A percentile compares a stretch with the other conserved stretches of the same genome.
phyloP scores from a whole-genome alignment of 73 alveolate genomes.

The Tetrahymena borealis region DNA sequence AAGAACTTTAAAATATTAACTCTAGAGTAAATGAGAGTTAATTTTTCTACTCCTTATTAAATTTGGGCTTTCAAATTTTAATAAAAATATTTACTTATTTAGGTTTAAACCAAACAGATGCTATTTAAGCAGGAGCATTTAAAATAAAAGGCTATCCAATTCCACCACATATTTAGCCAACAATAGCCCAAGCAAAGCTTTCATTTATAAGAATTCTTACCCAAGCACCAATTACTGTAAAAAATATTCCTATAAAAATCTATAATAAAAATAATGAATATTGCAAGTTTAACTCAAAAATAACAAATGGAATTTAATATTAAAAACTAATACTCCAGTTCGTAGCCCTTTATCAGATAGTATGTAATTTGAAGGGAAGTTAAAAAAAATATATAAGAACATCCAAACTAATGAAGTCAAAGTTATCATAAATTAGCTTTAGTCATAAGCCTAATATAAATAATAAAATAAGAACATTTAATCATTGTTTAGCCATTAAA shows the following conservation, averaged over 20 bases:
- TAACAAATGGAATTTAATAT: background rate
- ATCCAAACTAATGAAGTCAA: slow-evolving; percentile 23
- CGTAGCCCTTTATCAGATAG: slow-evolving; percentile 37
- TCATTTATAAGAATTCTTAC: background rate
- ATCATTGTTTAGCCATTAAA: background rate
- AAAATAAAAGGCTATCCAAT: slow-evolving; percentile 79
- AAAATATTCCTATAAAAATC: slow-evolving; percentile 6
- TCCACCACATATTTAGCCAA: slow-evolving; percentile 55
- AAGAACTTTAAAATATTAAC: no score
- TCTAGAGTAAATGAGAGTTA: no score
- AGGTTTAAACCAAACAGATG: slow-evolving; percentile 82
- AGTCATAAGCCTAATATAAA: slow-evolving; percentile 2
- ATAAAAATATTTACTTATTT: slow-evolving; percentile 36
- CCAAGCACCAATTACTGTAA: slow-evolving; percentile 12
- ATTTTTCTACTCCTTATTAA: no score
- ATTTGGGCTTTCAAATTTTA: background rate
- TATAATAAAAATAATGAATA: background rate
- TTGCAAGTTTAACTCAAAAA: background rate
- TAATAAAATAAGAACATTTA: background rate
- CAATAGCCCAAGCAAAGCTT: slow-evolving; percentile 38
- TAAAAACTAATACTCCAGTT: background rate
- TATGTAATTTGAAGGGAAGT: slow-evolving; percentile 45
- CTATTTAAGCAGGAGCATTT: slow-evolving; percentile 82
- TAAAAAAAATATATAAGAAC: slow-evolving; percentile 45
- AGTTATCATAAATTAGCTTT: background rate